phyloP scores from a whole-genome alignment of 2,329 filamentous ascomycete genomes.

The Fusarium metavorans region DNA sequence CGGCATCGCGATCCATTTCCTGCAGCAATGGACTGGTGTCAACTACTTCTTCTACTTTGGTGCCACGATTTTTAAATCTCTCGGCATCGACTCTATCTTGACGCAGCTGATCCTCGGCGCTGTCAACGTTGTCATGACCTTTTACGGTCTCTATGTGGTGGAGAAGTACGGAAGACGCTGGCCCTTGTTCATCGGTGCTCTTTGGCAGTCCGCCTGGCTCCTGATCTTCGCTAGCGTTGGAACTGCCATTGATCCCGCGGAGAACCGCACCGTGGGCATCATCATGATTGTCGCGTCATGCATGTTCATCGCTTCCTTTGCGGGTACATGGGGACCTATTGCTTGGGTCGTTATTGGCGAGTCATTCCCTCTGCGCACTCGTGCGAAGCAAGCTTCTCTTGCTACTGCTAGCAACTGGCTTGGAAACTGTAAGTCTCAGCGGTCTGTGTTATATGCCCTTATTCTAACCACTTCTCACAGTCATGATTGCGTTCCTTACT shows the following conservation, averaged over 20 bases:
- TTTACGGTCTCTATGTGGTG: slow-evolving; percentile 76
- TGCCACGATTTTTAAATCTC: slow-evolving; percentile 75
- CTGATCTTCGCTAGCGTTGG: slow-evolving; percentile 73
- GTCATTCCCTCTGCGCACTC: slow-evolving; percentile 70
- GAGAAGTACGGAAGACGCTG: slow-evolving; percentile 76
- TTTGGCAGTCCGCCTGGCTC: slow-evolving; percentile 77
- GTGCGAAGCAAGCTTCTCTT: slow-evolving; percentile 66
- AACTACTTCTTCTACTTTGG: slow-evolving; percentile 76
- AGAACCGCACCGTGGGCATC: slow-evolving; percentile 65
- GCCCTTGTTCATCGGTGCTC: slow-evolving; percentile 73
- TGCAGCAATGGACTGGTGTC: slow-evolving; percentile 75
- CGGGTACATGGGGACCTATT: slow-evolving; percentile 76
- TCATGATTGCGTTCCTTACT: slow-evolving; percentile 76
- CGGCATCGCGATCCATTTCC: slow-evolving; percentile 72
- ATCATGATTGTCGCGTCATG: slow-evolving; percentile 80
- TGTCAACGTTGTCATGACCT: slow-evolving; percentile 76
- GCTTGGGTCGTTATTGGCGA: slow-evolving; percentile 77
- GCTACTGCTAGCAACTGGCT: slow-evolving; percentile 68
- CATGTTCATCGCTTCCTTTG: slow-evolving; percentile 81
- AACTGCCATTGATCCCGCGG: slow-evolving; percentile 56
- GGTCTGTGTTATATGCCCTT: fast-evolving
- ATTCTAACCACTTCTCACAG: slow-evolving; percentile 42
- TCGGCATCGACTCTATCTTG: slow-evolving; percentile 74
- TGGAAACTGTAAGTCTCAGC: slow-evolving; percentile 63
- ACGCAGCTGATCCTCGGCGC: slow-evolving; percentile 76